These are phyloP conservation scores for Mayamaea pseudoterrestris DNA, from an alignment of 108 stramenopile species.

Conservation along the genomic window DNA sequence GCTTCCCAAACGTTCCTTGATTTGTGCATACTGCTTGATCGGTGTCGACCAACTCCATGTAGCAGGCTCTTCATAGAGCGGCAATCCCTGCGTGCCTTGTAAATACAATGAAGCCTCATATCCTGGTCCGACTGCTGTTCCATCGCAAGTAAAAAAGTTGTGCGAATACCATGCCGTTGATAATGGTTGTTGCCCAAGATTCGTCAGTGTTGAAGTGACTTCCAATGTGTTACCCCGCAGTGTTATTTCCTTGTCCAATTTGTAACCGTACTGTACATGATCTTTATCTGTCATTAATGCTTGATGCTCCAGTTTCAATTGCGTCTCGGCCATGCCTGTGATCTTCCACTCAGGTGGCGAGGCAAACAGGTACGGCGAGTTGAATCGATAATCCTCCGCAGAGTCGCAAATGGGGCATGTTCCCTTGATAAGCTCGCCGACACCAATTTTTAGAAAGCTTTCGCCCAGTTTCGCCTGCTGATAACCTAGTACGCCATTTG, in stretches of 20 bases:
- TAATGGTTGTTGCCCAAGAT: constrained; percentile 53
- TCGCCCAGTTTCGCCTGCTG: constrained; percentile 53
- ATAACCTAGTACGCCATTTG: constrained; percentile 74
- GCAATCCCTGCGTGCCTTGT: constrained; percentile 15
- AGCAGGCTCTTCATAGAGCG: constrained; percentile 58
- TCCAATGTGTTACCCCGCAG: constrained; percentile 33
- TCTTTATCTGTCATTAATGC: constrained; percentile 22
- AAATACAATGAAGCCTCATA: constrained; percentile 49
- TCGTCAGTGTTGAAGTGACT: constrained; percentile 50
- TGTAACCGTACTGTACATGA: constrained; percentile 56
- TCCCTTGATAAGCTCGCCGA: constrained; percentile 56
- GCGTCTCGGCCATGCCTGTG: constrained; percentile 9
- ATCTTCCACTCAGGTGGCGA: constrained; percentile 40
- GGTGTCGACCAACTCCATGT: constrained; percentile 54
- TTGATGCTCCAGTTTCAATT: constrained; percentile 37
- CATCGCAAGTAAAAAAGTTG: constrained; percentile 69
- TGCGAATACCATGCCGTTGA: constrained; percentile 78
- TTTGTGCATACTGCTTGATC: constrained; percentile 34
- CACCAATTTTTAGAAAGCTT: constrained; percentile 50
- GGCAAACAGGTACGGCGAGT: constrained; percentile 59
- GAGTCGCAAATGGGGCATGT: constrained; percentile 53
- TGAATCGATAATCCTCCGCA: constrained; percentile 63
- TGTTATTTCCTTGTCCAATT: constrained; percentile 35
- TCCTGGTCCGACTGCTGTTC: constrained; percentile 43
- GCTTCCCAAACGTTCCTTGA: constrained; percentile 21